phyloP scores from a whole-genome alignment of 345 rosid genomes.

The Trapa incisa region DNA sequence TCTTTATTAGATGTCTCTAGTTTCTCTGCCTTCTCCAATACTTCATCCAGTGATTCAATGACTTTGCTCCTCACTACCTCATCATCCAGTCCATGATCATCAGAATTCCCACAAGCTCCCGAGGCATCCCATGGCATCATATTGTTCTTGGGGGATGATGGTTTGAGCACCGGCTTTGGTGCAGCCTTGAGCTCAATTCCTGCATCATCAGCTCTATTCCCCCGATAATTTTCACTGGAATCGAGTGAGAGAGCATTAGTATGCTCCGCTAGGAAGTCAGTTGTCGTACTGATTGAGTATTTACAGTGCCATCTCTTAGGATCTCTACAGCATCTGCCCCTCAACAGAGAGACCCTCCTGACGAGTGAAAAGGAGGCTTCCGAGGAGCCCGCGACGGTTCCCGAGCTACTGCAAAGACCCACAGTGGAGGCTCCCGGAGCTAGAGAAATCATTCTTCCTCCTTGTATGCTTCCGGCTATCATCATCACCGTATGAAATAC shows the following conservation, averaged over 20 bases:
- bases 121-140: slow-evolving; percentile 28
- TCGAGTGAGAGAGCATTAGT: slow-evolving; percentile 39
- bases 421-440: slow-evolving; percentile 63
- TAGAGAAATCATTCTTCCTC: slow-evolving; percentile 71
- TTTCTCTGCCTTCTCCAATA: slow-evolving; percentile 77
- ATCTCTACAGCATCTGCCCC: slow-evolving; percentile 23
- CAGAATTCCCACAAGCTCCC: slow-evolving; percentile 8
- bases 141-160: slow-evolving; percentile 29
- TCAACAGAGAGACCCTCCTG: slow-evolving; percentile 45
- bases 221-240: slow-evolving; percentile 31
- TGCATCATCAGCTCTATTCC: slow-evolving; percentile 25
- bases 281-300: slow-evolving; percentile 55
- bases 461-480: slow-evolving; percentile 46
- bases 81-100: slow-evolving; percentile 20
- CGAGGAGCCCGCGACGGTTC: slow-evolving; percentile 19
- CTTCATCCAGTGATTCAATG: slow-evolving; percentile 78
- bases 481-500: slow-evolving; percentile 8
- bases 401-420: slow-evolving; percentile 37
- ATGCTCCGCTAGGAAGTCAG: slow-evolving; percentile 65
- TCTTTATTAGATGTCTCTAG: slow-evolving; percentile 46
- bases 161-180: slow-evolving; percentile 64
- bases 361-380: slow-evolving; percentile 46
- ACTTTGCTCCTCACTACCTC: slow-evolving; percentile 54
- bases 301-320: slow-evolving; percentile 62
- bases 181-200: slow-evolving; percentile 63